Evolutionary conservation across 2,329 filamentous ascomycete genomes (phyloP).

Genomic region (Trichoderma pleuroti): DNA sequence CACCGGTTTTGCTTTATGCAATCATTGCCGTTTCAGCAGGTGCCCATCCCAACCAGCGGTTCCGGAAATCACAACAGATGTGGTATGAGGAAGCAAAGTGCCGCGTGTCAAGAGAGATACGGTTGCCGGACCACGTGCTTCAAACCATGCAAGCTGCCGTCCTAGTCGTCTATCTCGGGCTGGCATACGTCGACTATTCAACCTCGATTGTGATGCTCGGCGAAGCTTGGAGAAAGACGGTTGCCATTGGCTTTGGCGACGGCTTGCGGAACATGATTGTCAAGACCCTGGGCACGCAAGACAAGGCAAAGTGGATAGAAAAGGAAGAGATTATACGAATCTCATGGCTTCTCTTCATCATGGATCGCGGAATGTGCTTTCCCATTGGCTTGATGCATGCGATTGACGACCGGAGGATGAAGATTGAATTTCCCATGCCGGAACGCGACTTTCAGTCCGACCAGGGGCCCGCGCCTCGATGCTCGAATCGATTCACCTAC

Average conservation of each 20-base stretch:
- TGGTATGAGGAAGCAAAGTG: conserved; percentile 25
- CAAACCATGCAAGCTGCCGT: conserved; percentile 25
- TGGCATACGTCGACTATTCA: conserved; percentile 23
- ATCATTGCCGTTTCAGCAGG: conserved; percentile 24
- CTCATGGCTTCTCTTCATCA: conserved; percentile 27
- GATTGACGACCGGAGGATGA: conserved; percentile 26
- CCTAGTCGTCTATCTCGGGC: conserved; percentile 24
- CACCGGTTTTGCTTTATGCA: conserved; percentile 20
- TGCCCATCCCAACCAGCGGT: conserved; percentile 21
- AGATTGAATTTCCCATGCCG: conserved; percentile 25
- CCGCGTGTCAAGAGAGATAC: conserved; percentile 21
- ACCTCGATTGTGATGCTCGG: conserved; percentile 24
- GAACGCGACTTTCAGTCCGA: conserved; percentile 22
- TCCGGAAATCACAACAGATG: conserved; percentile 20
- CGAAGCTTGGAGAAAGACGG: conserved; percentile 27
- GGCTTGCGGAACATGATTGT: background rate
- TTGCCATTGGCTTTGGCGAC: conserved; percentile 22
- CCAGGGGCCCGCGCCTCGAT: background rate
- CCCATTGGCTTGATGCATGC: conserved; percentile 26
- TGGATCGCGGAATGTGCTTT: conserved; percentile 27
- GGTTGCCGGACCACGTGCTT: conserved; percentile 18
- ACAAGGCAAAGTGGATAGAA: conserved; percentile 21
- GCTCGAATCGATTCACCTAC: background rate
- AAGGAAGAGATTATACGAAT: conserved; percentile 24
- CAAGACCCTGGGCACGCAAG: conserved; percentile 14